Evolutionary conservation across 2,329 filamentous ascomycete genomes (phyloP).

Genomic region (Colletotrichum orchidophilum): DNA sequence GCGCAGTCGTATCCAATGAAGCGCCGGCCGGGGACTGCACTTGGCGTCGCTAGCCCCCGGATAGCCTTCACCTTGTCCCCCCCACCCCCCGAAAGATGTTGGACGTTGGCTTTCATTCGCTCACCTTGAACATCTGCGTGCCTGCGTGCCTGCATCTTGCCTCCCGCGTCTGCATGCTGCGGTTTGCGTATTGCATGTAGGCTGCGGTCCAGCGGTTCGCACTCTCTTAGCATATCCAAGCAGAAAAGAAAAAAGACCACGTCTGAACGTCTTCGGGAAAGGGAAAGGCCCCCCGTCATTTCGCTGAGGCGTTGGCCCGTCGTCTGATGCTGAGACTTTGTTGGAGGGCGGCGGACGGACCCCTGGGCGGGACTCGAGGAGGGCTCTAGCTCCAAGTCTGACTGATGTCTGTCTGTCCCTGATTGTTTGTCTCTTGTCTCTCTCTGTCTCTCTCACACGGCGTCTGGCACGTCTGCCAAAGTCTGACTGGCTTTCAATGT

Average conservation of each 20-base stretch:
- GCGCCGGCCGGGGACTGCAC: background rate
- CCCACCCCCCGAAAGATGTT: too few species aligned
- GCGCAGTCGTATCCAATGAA: background rate
- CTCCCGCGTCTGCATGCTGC: background rate
- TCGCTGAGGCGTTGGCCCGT: background rate
- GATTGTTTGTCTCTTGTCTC: background rate
- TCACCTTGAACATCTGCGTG: background rate
- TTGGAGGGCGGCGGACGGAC: background rate
- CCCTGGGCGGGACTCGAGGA: background rate
- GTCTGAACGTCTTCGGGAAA: background rate
- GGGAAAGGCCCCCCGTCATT: background rate
- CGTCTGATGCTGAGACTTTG: slow-evolving; percentile 23
- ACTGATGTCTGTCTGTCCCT: background rate
- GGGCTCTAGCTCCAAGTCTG: background rate
- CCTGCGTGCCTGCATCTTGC: background rate
- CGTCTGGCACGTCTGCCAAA: background rate
- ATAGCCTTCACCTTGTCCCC: background rate
- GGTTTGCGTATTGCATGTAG: background rate
- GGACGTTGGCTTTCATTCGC: background rate
- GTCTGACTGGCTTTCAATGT: background rate
- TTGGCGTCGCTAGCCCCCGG: background rate
- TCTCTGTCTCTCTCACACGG: too few species aligned
- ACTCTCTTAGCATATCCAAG: background rate
- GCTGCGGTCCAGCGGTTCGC: background rate
- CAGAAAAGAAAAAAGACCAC: background rate